phyloP scores from a whole-genome alignment of 768 basidiomycete genomes.

The Tephrocybe sp. region DNA sequence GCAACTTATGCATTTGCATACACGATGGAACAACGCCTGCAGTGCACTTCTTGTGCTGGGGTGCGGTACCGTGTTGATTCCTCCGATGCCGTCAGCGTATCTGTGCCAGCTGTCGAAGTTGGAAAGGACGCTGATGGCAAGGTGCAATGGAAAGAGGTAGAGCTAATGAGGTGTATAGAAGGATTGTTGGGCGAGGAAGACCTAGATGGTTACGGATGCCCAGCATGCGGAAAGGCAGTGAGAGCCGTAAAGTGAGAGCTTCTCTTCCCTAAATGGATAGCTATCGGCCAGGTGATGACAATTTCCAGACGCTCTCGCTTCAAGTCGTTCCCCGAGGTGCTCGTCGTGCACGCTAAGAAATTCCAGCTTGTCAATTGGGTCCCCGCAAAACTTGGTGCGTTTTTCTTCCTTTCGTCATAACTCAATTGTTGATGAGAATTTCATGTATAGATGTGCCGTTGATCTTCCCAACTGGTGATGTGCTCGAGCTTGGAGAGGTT shows the following conservation, averaged over 20 bases:
- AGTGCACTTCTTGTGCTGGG: constrained; percentile 73
- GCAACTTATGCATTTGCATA: constrained; percentile 79
- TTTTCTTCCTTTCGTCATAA: background rate
- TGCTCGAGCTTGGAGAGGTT: constrained; percentile 53
- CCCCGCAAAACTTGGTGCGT: constrained; percentile 85
- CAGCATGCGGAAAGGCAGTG: constrained; percentile 65
- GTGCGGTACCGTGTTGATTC: constrained; percentile 82
- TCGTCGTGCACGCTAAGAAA: constrained; percentile 89
- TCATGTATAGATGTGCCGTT: constrained; percentile 77
- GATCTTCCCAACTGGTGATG: constrained; percentile 54
- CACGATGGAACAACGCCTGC: constrained; percentile 81
- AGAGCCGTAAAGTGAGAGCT: constrained; percentile 65
- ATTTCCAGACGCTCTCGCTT: constrained; percentile 54
- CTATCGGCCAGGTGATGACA: background rate
- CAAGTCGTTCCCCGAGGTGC: constrained; percentile 82
- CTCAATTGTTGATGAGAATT: background rate
- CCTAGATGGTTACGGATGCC: constrained; percentile 75
- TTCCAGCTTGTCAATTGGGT: constrained; percentile 98
- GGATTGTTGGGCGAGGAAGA: constrained; percentile 55
- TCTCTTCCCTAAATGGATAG: background rate
- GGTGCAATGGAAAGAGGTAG: constrained; percentile 58
- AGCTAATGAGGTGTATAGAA: constrained; percentile 60
- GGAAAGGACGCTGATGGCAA: constrained; percentile 51
- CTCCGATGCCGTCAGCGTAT: constrained; percentile 75
- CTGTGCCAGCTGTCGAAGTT: constrained; percentile 67